A percentile compares a stretch with the other conserved stretches of the same genome.
These are phyloP conservation scores for Aureococcus anophagefferens DNA, from an alignment of 108 stramenopile species.

Conservation along the genomic window DNA sequence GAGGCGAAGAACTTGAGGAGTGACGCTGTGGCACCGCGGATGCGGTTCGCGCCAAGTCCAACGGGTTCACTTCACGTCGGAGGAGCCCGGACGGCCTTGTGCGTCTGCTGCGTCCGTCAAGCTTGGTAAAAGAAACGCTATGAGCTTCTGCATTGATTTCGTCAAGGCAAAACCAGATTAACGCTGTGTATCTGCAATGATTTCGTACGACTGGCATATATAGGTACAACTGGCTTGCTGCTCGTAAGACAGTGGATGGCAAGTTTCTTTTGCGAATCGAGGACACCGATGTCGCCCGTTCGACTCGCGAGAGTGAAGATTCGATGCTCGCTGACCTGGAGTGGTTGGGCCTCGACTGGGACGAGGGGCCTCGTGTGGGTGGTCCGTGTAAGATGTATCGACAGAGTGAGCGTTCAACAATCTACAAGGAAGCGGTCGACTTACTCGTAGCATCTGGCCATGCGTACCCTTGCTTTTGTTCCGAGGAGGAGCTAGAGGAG, in stretches of 20 bases:
- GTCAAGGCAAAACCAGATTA: no score
- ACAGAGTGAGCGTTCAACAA: slow-evolving; percentile 33
- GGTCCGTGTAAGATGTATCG: slow-evolving; percentile 32
- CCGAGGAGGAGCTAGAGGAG: slow-evolving; percentile 80
- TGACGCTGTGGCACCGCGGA: no score
- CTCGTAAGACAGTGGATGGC: slow-evolving; percentile 65
- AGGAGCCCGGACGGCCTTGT: slow-evolving; percentile 82
- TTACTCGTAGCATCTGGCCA: slow-evolving; percentile 36
- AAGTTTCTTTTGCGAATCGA: slow-evolving; percentile 80
- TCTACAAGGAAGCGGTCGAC: slow-evolving; percentile 33
- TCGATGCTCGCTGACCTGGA: slow-evolving; percentile 78
- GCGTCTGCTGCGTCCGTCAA: no score
- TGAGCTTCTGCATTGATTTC: no score
- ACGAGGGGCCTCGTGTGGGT: slow-evolving; percentile 65
- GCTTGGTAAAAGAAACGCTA: no score
- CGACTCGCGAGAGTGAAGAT: slow-evolving; percentile 68
- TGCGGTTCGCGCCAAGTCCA: no score
- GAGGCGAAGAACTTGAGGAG: no score
- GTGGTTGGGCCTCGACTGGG: slow-evolving; percentile 86
- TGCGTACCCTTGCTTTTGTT: slow-evolving; percentile 91
- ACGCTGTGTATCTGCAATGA: no score
- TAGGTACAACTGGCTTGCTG: slow-evolving; percentile 83
- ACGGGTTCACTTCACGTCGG: slow-evolving; percentile 66
- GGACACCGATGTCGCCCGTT: slow-evolving; percentile 73
- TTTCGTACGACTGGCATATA: no score